Base-by-base conservation (phyloP, 495 filamentous ascomycete species). In the Tuber calosporum region DNA sequence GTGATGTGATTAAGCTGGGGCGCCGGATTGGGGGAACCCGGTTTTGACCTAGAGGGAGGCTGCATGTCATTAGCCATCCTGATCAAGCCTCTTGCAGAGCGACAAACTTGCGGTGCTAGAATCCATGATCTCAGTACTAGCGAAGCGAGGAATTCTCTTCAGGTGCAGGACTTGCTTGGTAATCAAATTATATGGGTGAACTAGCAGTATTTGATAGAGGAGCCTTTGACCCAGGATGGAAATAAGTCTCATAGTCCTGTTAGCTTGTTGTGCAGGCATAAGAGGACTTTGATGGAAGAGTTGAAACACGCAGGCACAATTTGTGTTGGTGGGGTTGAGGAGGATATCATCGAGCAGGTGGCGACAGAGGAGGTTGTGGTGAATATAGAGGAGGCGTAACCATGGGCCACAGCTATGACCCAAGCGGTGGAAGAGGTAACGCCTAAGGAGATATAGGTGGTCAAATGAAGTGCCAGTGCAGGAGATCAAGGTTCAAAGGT, bases 211-310 rank as follows among this genome's bases (percentile, higher is more conserved):
- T 81, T 98, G 38, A 87, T 2, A 6, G 95, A 92, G 43, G 95
- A 98, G 83, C 92, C 97, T 75, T 83, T 99, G 73, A 93, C 87
- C 9, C 95, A 99, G 81, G 97, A 94, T 83, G 95, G 94, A 20
- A 92, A 93, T 80, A 95, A 99, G 81, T 97, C 91, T 81, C 98
- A 94, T 83, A 98, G 95, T 76, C 95, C 94, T 2, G 83, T 98
- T 43, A 97, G 93, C 78, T 83, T 99, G 26, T 85, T 99, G 41
- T 88, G 95, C 67, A 90, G 97, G 19, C 95, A 98, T 83, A 94
- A 95, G 20, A 97, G 92, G 39, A 93, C 93, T 17, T 97, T 98
- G 95, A 87, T 99, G 83, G 93, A 99, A 77, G 90, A 93, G 37
- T 38, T 6, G 68, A 91, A 90, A 84, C 90, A 87, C 77, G 87